Base-by-base conservation (phyloP, 805 yeast genomes). In the Metschnikowia lunata region DNA sequence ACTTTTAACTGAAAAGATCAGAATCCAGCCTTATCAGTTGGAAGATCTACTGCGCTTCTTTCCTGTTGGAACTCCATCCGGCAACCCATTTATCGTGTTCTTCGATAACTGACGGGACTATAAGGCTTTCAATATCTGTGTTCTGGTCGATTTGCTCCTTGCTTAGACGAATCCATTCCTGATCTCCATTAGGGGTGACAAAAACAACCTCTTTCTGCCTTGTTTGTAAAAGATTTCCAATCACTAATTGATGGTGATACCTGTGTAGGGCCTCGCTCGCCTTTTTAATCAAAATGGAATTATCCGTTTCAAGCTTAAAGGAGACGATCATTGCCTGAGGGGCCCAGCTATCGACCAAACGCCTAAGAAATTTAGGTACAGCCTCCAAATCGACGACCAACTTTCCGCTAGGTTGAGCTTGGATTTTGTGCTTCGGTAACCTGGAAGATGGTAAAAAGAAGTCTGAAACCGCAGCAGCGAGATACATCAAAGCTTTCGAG, bases 401-500 rank as follows among this genome's bases (percentile, higher is more conserved):
- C 58, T 86, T 88, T 3, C 95, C 95, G 9, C 79, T 78, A 13
- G 78, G 80, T 46, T 81, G 82, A 5, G 95, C 83, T 64, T 93
- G 99, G 49, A 93, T 93, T 66, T 93, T 93, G 67, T 93, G 99
- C 56, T 88, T 89, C 2, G 97, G 95, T 56, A 89, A 72, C 51
- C 87, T 75, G 1, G 90, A 82, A 35, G 78, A 78, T 1, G 99
- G 99, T 34, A 93, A 74, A 67, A 90, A 93, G 65, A 93, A 93
- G 62, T 93, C 99, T 7, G 96, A 87, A 0, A 93, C 99, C 0
- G 99, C 99, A 8, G 99, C 98, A 0, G 99, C 99, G 42, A 93
- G 72, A 60, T 84, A 93, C 60, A 91, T 88, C 34, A 93, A 61
- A 0, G 89, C 87, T 43, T 68, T 69, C 5, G 74, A 63, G 3